Evolutionary conservation across 139 green algal species (phyloP).

Genomic region (Micromonas commoda): DNA sequence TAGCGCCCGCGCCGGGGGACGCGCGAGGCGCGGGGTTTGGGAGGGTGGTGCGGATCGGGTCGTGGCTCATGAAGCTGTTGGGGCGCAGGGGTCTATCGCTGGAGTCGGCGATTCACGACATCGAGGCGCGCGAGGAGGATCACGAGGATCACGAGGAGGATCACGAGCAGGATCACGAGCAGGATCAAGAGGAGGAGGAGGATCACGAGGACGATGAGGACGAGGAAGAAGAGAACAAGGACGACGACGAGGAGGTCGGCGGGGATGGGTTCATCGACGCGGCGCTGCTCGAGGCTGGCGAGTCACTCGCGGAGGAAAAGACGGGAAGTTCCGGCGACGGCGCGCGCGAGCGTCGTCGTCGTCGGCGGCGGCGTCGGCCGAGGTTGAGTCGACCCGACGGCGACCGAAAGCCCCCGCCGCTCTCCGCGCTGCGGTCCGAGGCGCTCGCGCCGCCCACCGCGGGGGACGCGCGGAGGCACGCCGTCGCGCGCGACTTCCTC

Average conservation of each 20-base stretch:
- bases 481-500: too few relatives aligned
- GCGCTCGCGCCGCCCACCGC: too few relatives aligned
- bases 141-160: not conserved
- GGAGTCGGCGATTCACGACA: not conserved
- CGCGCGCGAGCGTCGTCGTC: too few relatives aligned
- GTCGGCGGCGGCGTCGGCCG: too few relatives aligned
- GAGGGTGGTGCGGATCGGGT: conserved; percentile 1
- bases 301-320: not conserved
- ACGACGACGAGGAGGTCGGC: not conserved
- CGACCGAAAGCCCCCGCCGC: too few relatives aligned
- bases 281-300: not conserved
- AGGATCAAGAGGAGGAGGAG: not conserved
- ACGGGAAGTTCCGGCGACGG: too few relatives aligned
- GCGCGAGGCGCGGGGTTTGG: not conserved
- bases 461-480: too few relatives aligned
- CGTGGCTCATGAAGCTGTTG: not conserved
- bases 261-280: not conserved
- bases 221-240: not conserved
- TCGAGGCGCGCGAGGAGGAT: not conserved
- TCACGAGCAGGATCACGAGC: not conserved
- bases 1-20: too few relatives aligned
- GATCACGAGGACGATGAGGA: conserved; percentile 19
- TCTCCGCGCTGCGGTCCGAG: too few relatives aligned
- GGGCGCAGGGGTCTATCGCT: not conserved
- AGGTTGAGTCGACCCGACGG: too few relatives aligned